These are phyloP conservation scores for Coffea canephora DNA, from an alignment of 257 asterid genomes.

Conservation along the genomic window DNA sequence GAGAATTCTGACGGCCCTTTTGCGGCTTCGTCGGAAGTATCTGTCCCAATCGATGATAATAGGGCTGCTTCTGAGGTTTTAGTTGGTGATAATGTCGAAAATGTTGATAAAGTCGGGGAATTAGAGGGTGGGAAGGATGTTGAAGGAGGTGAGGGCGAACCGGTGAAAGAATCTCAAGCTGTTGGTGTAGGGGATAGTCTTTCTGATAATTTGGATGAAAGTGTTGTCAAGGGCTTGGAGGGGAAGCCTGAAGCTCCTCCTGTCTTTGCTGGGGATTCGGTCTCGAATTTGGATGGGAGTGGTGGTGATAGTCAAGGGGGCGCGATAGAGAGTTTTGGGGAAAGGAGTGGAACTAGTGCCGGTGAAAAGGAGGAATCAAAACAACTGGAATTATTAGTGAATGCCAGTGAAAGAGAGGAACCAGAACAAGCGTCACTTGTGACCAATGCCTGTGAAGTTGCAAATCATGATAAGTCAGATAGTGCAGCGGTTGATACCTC, in stretches of 20 bases:
- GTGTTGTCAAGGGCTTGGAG: constrained; percentile 7
- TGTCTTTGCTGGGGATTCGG: constrained; percentile 15
- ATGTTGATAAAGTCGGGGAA: constrained; percentile 9
- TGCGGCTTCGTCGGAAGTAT: constrained; percentile 26
- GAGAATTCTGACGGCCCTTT: constrained; percentile 28
- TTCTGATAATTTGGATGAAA: constrained; percentile 7
- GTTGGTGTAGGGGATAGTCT: constrained; percentile 14
- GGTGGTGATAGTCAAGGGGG: constrained; percentile 17
- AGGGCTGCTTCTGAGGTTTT: constrained; percentile 28
- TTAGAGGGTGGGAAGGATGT: constrained; percentile 27
- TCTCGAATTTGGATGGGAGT: constrained; percentile 11
- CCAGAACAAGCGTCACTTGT: background rate
- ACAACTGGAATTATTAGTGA: no score
- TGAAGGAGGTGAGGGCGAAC: constrained; percentile 26
- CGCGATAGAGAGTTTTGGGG: background rate
- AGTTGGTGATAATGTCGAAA: constrained; percentile 35
- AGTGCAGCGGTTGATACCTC: constrained; percentile 30
- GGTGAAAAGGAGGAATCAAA: background rate
- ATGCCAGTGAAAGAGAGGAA: constrained; percentile 22
- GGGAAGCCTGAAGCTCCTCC: constrained; percentile 17
- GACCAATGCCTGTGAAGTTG: constrained; percentile 26
- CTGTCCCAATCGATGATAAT: constrained; percentile 26
- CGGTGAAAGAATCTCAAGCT: constrained; percentile 19
- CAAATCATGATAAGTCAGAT: constrained; percentile 21
- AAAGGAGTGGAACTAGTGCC: background rate